A percentile compares a stretch with the other conserved stretches of the same genome.
Evolutionary conservation across 1,139 yeast genomes (phyloP).

Genomic region (Debaryomycetaceae sp.): DNA sequence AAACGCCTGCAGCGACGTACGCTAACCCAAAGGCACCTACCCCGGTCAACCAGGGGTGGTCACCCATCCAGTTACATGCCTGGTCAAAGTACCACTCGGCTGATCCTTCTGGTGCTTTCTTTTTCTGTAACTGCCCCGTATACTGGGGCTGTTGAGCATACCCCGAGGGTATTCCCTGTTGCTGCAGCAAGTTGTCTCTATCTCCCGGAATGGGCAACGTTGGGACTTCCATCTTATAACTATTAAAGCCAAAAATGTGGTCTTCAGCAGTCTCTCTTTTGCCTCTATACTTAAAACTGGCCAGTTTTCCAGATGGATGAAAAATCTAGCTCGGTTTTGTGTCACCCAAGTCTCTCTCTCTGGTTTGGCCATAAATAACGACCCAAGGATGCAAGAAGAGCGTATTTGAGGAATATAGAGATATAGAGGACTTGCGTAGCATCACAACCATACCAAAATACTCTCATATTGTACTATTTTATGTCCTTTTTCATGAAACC

Average conservation of each 20-base stretch:
- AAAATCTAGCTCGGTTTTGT: no score
- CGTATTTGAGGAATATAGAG: no score
- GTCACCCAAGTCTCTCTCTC: no score
- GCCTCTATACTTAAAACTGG: no score
- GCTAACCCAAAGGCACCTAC: slow-evolving; percentile 65
- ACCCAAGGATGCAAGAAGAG: no score
- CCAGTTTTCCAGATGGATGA: no score
- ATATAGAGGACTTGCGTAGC: no score
- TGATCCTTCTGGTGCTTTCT: slow-evolving; percentile 44
- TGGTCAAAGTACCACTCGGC: slow-evolving; percentile 70
- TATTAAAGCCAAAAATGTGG: background rate
- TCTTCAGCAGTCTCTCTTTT: no score
- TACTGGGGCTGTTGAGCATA: slow-evolving; percentile 17
- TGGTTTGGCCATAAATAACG: no score
- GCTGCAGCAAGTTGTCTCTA: slow-evolving; percentile 16
- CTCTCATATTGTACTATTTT: no score
- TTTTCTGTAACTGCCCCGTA: slow-evolving; percentile 43
- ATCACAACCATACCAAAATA: no score
- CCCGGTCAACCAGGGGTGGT: slow-evolving; percentile 76
- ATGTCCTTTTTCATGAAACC: no score
- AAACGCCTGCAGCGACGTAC: slow-evolving; percentile 64
- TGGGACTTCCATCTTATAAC: slow-evolving; percentile 46
- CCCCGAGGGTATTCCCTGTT: slow-evolving; percentile 8
- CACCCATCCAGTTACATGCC: slow-evolving; percentile 59
- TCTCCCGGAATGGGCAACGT: slow-evolving; percentile 62